phyloP scores from a whole-genome alignment of 2,329 filamentous ascomycete genomes.

The Colletotrichum graminicola region DNA sequence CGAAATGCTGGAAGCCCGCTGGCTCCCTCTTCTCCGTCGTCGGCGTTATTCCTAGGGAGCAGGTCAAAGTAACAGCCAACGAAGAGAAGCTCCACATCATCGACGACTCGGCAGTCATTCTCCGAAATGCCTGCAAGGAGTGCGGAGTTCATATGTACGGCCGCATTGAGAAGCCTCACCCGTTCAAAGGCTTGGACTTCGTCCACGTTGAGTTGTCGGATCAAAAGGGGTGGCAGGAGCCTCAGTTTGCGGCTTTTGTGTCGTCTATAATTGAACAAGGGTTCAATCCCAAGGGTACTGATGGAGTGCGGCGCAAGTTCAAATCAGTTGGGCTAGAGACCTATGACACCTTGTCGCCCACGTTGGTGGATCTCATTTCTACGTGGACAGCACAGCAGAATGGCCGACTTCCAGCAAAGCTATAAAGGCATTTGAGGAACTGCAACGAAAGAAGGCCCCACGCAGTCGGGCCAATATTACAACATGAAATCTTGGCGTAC shows the following conservation, averaged over 20 bases:
- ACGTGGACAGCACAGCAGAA: conserved; percentile 66
- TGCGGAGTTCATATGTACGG: conserved; percentile 74
- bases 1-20: conserved; percentile 78
- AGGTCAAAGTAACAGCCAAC: conserved; percentile 69
- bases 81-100: conserved; percentile 68
- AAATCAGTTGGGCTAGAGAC: conserved; percentile 67
- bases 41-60: conserved; percentile 68
- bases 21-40: conserved; percentile 75
- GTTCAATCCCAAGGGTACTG: conserved; percentile 67
- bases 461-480: not conserved
- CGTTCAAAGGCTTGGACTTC: conserved; percentile 78
- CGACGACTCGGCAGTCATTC: conserved; percentile 69
- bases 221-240: conserved; percentile 76
- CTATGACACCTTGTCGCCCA: conserved; percentile 72
- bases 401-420: conserved; percentile 44
- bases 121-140: conserved; percentile 70
- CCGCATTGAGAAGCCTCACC: conserved; percentile 72
- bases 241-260: conserved; percentile 77
- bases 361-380: conserved; percentile 73
- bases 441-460: not conserved
- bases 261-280: conserved; percentile 78
- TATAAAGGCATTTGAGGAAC: not conserved
- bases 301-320: conserved; percentile 66
- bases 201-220: conserved; percentile 73
- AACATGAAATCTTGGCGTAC: not conserved